Percentiles rank a stretch among this genome's conserved stretches.
Conservation (phyloP, 2,329 filamentous ascomycete species). For the Penicillium palitans region DNA sequence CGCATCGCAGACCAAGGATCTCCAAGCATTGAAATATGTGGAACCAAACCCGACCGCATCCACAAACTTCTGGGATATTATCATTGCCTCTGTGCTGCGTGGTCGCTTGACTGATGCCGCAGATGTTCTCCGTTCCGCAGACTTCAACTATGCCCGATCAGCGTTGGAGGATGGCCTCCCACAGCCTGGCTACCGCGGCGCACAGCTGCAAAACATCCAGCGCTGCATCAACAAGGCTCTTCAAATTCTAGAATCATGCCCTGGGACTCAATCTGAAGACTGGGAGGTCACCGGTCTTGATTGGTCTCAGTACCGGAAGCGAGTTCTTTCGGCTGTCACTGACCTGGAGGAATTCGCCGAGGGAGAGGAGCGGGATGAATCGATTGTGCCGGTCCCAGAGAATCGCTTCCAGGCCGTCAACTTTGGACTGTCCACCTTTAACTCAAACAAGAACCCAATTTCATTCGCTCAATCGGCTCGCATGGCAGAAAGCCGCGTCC, state of each 20-base stretch:
- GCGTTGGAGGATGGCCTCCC: conserved; percentile 63
- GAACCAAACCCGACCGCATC: conserved; percentile 75
- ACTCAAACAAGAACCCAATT: conserved; percentile 50
- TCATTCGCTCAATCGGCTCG: conserved; percentile 66
- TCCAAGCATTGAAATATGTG: conserved; percentile 63
- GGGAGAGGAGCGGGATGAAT: conserved; percentile 58
- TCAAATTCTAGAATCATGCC: conserved; percentile 70
- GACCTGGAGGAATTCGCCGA: conserved; percentile 78
- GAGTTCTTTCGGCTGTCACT: conserved; percentile 67
- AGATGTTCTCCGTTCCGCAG: conserved; percentile 69
- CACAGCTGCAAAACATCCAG: conserved; percentile 75
- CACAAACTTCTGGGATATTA: conserved; percentile 77
- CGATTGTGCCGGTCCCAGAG: conserved; percentile 41
- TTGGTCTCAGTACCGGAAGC: conserved; percentile 81
- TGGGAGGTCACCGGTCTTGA: conserved; percentile 83
- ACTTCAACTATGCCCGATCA: conserved; percentile 73
- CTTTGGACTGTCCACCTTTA: conserved; percentile 46
- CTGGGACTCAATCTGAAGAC: conserved; percentile 61
- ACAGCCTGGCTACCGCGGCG: conserved; percentile 68
- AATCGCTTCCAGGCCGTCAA: conserved; percentile 50
- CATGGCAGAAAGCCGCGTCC: conserved; percentile 81
- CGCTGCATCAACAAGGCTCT: conserved; percentile 68
- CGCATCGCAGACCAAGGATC: conserved; percentile 67
- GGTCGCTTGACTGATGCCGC: conserved; percentile 69
- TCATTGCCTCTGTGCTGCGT: conserved; percentile 73